These are phyloP conservation scores for Dalechampia spathulata DNA, from an alignment of 441 rosid genomes.

Conservation along the genomic window DNA sequence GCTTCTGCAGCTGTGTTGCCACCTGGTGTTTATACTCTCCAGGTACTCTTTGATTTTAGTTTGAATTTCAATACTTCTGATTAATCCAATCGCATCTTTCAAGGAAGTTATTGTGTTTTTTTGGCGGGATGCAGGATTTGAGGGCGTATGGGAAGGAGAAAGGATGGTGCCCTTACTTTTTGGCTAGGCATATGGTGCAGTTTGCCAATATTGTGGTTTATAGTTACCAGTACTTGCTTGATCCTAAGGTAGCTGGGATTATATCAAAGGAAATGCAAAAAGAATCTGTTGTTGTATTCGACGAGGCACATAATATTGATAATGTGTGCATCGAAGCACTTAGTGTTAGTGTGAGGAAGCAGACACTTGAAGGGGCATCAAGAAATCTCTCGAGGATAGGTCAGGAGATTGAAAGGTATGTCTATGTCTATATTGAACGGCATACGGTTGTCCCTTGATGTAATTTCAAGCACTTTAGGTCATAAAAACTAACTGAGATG, in stretches of 20 bases:
- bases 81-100: too few relatives aligned
- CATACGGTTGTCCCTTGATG: background rate
- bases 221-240: constrained; percentile 91
- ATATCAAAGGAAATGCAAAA: constrained; percentile 94
- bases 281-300: constrained; percentile 91
- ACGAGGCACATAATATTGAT: constrained; percentile 96
- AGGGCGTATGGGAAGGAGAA: constrained; percentile 72
- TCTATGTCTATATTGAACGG: background rate
- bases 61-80: background rate
- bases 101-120: constrained; percentile 4
- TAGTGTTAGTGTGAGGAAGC: constrained; percentile 85
- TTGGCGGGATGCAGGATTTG: constrained; percentile 44
- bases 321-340: constrained; percentile 97
- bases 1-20: constrained; percentile 70
- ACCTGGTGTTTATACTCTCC: constrained; percentile 88
- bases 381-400: constrained; percentile 69
- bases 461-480: background rate
- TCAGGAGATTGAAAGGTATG: constrained; percentile 79
- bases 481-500: too few relatives aligned
- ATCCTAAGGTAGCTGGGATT: constrained; percentile 94
- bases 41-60: constrained; percentile 32
- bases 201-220: constrained; percentile 85
- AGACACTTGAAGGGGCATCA: constrained; percentile 89
- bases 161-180: constrained; percentile 91
- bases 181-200: constrained; percentile 94